Evolutionary conservation across 108 stramenopile genomes (phyloP).

Genomic region (Skeletonema tropicum): DNA sequence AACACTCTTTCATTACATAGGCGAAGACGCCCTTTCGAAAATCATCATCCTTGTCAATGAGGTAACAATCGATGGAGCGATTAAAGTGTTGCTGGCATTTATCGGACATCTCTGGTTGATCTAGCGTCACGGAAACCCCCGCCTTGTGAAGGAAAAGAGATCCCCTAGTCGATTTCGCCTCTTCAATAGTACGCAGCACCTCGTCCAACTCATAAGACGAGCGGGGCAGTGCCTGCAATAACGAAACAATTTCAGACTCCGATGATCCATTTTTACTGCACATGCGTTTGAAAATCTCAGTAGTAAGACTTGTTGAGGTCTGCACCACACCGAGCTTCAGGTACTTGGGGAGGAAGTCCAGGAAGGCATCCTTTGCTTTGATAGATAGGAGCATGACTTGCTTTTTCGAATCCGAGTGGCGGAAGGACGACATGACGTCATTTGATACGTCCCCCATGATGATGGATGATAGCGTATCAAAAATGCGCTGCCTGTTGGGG

Average conservation of each 20-base stretch:
- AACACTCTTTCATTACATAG: slow-evolving; percentile 77
- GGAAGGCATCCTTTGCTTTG: slow-evolving; percentile 55
- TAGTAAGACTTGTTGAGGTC: slow-evolving; percentile 60
- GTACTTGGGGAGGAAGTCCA: slow-evolving; percentile 87
- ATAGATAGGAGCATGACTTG: slow-evolving; percentile 23
- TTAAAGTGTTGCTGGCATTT: slow-evolving; percentile 60
- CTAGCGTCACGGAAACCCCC: slow-evolving; percentile 50
- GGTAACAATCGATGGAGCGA: slow-evolving; percentile 78
- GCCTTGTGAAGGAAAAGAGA: slow-evolving; percentile 76
- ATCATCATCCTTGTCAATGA: slow-evolving; percentile 63
- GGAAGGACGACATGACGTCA: background rate
- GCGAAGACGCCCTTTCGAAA: slow-evolving; percentile 72
- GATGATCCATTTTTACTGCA: slow-evolving; percentile 40
- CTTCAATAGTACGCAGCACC: slow-evolving; percentile 65
- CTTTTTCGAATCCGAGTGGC: slow-evolving; percentile 26
- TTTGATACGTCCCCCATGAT: slow-evolving; percentile 52
- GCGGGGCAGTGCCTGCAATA: slow-evolving; percentile 68
- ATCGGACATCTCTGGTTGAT: slow-evolving; percentile 33
- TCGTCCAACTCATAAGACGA: slow-evolving; percentile 68
- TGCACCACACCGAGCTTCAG: slow-evolving; percentile 65
- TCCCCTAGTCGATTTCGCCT: slow-evolving; percentile 62
- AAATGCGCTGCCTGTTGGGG: slow-evolving; percentile 64
- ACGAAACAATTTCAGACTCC: slow-evolving; percentile 54
- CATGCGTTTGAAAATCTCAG: slow-evolving; percentile 63
- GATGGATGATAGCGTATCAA: slow-evolving; percentile 63